Conservation (phyloP, 23 red algal species). For the Porphyridium purpureum region DNA sequence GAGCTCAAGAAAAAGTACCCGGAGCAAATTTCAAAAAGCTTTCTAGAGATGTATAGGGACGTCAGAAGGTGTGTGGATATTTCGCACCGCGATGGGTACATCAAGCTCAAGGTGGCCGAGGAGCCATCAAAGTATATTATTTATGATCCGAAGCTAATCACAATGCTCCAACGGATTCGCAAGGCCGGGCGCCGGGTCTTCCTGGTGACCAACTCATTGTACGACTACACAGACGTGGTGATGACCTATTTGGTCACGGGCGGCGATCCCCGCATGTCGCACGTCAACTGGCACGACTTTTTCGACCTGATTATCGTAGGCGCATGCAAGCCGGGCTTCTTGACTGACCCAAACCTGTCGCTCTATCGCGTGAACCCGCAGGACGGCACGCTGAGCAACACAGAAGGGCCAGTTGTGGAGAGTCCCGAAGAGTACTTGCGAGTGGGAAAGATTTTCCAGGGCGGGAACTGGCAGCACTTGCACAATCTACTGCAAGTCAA, state of each 20-base stretch:
- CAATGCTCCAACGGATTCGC: constrained; percentile 39
- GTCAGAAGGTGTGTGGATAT: constrained; percentile 81
- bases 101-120: constrained; percentile 64
- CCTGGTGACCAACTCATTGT: constrained; percentile 89
- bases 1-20: constrained; percentile 68
- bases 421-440: constrained; percentile 40
- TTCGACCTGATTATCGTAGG: constrained; percentile 96
- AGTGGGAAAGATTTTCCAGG: constrained; percentile 77
- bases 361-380: constrained; percentile 70
- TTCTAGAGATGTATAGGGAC: constrained; percentile 66
- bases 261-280: constrained; percentile 7
- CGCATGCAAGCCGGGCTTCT: constrained; percentile 79
- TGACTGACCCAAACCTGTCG: constrained; percentile 46
- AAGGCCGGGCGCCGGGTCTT: constrained; percentile 82
- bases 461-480: constrained; percentile 80
- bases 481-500: constrained; percentile 65
- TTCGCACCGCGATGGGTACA: constrained; percentile 94
- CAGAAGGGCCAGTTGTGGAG: constrained; percentile 51
- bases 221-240: constrained; percentile 87
- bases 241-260: constrained; percentile 73
- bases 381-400: constrained; percentile 50
- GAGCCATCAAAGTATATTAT: constrained; percentile 54
- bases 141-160: constrained; percentile 43
- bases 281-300: constrained; percentile 57
- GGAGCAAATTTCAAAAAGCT: constrained; percentile 26